Conservation (phyloP, 768 basidiomycete species). For the Jaapia argillacea region DNA sequence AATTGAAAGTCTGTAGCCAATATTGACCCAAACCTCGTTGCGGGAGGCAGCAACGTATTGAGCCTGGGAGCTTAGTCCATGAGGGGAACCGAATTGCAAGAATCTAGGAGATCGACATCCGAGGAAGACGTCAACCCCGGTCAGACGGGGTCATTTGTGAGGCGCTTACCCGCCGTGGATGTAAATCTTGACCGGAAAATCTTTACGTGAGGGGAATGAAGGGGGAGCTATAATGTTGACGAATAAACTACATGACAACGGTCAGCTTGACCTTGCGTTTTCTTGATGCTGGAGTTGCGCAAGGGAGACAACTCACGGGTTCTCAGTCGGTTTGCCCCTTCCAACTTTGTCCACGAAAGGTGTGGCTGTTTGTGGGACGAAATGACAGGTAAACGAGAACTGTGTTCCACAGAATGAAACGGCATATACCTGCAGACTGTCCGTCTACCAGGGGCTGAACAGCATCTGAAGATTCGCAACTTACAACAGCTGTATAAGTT, state of each 20-base stretch:
- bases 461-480: conserved; percentile 29
- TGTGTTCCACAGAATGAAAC: neutral
- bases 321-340: conserved; percentile 56
- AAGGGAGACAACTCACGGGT: conserved; percentile 35
- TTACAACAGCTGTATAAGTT: neutral
- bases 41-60: conserved; percentile 58
- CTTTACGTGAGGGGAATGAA: conserved; percentile 30
- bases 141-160: neutral
- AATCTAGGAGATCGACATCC: conserved; percentile 32
- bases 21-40: conserved; percentile 65
- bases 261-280: neutral
- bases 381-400: no score
- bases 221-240: conserved; percentile 58
- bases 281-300: neutral
- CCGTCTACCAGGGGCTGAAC: conserved; percentile 59
- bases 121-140: neutral
- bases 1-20: conserved; percentile 67
- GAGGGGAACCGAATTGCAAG: conserved; percentile 72
- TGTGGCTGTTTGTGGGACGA: no score
- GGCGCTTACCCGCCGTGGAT: conserved; percentile 61
- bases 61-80: conserved; percentile 46
- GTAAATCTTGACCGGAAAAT: conserved; percentile 62
- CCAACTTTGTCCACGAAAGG: conserved; percentile 54
- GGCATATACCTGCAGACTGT: conserved; percentile 28
- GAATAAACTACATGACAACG: conserved; percentile 30